phyloP scores from a whole-genome alignment of 164 flowering plant genomes.

The Litsea cubeba region DNA sequence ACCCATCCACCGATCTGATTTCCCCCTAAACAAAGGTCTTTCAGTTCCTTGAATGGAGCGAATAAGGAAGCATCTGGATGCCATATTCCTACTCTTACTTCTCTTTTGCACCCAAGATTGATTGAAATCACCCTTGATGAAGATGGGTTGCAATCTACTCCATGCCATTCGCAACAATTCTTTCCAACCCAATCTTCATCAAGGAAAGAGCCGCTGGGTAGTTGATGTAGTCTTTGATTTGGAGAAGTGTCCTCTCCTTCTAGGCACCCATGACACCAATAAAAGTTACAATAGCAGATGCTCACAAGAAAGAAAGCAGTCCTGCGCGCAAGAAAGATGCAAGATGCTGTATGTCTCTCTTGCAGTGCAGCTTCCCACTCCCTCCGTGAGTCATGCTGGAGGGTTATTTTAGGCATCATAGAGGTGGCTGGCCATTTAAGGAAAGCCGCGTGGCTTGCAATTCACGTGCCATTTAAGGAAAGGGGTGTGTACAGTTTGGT shows the following conservation, averaged over 20 bases:
- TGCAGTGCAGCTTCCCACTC: too few species aligned
- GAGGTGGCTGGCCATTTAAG: too few species aligned
- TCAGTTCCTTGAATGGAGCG: background rate
- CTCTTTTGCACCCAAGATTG: rapidly evolving
- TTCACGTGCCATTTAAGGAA: too few species aligned
- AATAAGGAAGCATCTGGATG: background rate
- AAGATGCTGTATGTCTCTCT: too few species aligned
- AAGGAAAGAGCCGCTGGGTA: background rate
- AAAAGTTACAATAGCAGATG: background rate
- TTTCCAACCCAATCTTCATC: background rate
- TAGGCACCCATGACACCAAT: background rate
- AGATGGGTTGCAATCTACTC: background rate
- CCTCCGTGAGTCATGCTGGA: too few species aligned
- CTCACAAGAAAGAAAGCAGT: too few species aligned
- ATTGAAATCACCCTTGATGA: background rate
- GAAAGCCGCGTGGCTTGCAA: too few species aligned
- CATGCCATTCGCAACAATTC: background rate
- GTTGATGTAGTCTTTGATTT: slow-evolving; percentile 1
- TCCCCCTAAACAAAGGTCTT: background rate
- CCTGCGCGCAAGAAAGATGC: too few species aligned
- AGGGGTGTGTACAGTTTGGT: too few species aligned
- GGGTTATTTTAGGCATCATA: too few species aligned
- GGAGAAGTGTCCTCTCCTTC: background rate
- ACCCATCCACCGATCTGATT: slow-evolving; percentile 4
- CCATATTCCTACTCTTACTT: background rate